These are phyloP conservation scores for Turritis glabra DNA, from an alignment of 345 rosid species.

Conservation along the genomic window DNA sequence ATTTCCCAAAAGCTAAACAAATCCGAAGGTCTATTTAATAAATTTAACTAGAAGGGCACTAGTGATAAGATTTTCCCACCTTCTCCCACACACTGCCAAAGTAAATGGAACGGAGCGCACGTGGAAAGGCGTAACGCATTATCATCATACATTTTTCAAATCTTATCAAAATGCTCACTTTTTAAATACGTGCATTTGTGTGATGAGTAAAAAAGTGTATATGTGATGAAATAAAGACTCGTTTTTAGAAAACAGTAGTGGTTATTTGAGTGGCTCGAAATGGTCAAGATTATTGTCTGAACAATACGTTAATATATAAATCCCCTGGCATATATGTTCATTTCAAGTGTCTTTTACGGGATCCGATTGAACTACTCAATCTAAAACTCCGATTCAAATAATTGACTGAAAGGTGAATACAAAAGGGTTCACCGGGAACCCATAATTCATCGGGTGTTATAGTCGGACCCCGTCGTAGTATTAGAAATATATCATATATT, in stretches of 20 bases:
- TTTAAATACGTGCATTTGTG: not conserved
- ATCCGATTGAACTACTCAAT: too few relatives aligned
- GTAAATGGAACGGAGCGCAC: conserved; percentile 9
- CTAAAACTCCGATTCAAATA: too few relatives aligned
- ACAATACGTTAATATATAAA: not conserved
- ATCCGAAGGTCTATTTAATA: not conserved
- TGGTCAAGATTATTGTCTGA: not conserved
- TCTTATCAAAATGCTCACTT: not conserved
- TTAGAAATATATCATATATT: too few relatives aligned
- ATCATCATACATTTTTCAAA: conserved; percentile 4
- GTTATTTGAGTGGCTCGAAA: conserved; percentile 4
- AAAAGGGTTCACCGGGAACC: too few relatives aligned
- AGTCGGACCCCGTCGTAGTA: too few relatives aligned
- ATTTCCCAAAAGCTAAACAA: not conserved
- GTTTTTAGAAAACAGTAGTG: not conserved
- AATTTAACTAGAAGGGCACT: conserved; percentile 2
- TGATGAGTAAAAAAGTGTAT: not conserved
- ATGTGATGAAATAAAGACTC: not conserved
- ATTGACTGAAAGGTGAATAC: too few relatives aligned
- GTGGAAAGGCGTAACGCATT: conserved; percentile 24
- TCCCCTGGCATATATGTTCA: not conserved
- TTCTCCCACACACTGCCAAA: conserved; percentile 29
- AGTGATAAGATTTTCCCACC: conserved; percentile 28
- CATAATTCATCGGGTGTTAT: too few relatives aligned
- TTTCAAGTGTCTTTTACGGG: not conserved